Evolutionary conservation across 2,329 filamentous ascomycete species (phyloP), one percentile per base, ranked within the genome.

Genomic region (Alternaria atra): DNA sequence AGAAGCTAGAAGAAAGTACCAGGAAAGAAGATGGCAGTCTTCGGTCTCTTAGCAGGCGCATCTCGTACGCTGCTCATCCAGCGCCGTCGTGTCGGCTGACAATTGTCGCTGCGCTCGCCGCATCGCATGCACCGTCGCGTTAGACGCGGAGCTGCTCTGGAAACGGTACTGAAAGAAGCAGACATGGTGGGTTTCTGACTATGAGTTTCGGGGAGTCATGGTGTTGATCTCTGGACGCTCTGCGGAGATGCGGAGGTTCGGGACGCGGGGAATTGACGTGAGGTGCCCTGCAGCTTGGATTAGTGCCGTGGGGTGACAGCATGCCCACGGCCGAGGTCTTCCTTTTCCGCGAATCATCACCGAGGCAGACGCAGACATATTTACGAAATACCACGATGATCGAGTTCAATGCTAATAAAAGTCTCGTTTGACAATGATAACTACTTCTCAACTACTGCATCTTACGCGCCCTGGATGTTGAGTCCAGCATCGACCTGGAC

Each of bases 401-500:
- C 15, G 3, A 2, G 25, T 25, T 8, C 10, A 42, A 23, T 23
- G 13, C 29, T 42, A 9, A 15, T 4, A 5, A 7, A 10, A 15
- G 2, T 5, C 10, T 25, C 7, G 1, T 5, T 8, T 5, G 39
- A 20, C 23, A 8, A 8, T 5, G 20, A 25, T 20, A 5, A 42
- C 6, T 4, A 4, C 17, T 9, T 15, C 39, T 25, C 8, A 13
- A 12, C 7, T 5, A 42, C 12, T 27, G 1, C 27, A 34, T 10
- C 17, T 42, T 47, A 42, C 10, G 66, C 67, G 40, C 69, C 73
- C 60, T 77, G 73, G 12, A 78, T 63, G 60, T 76, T 77, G 58
- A 75, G 40, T 30, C 75, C 75, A 34, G 73, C 73, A 68, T 78
- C 75, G 6, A 84, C 78, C 66, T 80, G 79, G 34, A 84, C 73